phyloP scores from a whole-genome alignment of 805 yeast species.

The Wickerhamomyces queroliae region DNA sequence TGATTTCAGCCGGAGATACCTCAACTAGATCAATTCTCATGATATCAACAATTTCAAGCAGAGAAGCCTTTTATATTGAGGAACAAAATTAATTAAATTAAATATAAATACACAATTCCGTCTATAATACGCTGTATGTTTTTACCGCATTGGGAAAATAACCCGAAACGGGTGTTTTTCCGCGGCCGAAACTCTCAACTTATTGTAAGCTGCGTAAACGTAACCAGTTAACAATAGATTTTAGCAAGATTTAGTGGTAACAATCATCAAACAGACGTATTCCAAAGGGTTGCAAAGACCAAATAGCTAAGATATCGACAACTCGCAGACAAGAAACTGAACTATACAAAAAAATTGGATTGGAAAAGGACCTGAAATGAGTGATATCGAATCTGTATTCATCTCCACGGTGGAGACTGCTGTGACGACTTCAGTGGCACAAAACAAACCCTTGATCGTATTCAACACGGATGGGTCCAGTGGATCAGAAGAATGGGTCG shows the following conservation, averaged over 20 bases:
- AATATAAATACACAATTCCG: too few relatives aligned
- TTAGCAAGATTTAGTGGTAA: too few relatives aligned
- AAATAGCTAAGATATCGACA: too few relatives aligned
- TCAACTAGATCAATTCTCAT: too few relatives aligned
- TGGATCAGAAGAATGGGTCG: constrained; percentile 16
- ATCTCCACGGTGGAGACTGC: constrained; percentile 30
- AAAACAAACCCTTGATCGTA: constrained; percentile 34
- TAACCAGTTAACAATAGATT: not conserved
- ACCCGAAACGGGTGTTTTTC: not conserved
- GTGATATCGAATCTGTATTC: constrained; percentile 14
- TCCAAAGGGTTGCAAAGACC: too few relatives aligned
- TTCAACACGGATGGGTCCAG: constrained; percentile 25
- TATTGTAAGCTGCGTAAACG: too few relatives aligned
- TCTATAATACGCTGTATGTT: not conserved
- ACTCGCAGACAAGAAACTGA: not conserved
- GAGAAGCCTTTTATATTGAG: too few relatives aligned
- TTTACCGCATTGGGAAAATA: not conserved
- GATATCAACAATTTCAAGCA: too few relatives aligned
- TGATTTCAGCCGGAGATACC: too few relatives aligned
- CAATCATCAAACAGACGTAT: too few relatives aligned
- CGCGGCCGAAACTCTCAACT: too few relatives aligned
- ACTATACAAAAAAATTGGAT: not conserved
- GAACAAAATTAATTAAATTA: too few relatives aligned
- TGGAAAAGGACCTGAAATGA: constrained; percentile 4
- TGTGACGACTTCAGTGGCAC: constrained; percentile 31